Evolutionary conservation across 441 rosid species (phyloP).

Genomic region (Arabidopsis lyrata): DNA sequence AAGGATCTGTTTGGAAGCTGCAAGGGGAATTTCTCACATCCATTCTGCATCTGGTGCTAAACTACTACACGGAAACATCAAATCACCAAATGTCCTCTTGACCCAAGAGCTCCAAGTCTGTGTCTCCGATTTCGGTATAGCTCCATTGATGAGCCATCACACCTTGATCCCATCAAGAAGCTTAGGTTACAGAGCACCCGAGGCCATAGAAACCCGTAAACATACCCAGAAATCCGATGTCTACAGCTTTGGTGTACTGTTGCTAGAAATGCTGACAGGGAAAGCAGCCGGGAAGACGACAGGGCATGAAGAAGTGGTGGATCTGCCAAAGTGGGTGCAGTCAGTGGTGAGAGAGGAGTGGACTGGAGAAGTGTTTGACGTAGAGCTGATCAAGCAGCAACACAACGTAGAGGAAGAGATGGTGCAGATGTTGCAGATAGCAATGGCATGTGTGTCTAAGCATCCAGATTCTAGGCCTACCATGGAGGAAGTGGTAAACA

Average conservation of each 20-base stretch:
- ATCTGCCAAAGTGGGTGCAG: slow-evolving; percentile 83
- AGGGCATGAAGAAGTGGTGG: slow-evolving; percentile 67
- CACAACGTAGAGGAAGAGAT: slow-evolving; percentile 70
- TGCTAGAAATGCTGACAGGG: slow-evolving; percentile 76
- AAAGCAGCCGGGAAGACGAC: slow-evolving; percentile 67
- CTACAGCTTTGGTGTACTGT: slow-evolving; percentile 74
- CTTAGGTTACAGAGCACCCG: slow-evolving; percentile 77
- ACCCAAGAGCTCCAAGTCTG: slow-evolving; percentile 59
- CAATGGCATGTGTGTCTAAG: slow-evolving; percentile 71
- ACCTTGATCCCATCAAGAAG: slow-evolving; percentile 57
- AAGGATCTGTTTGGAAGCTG: slow-evolving; percentile 59
- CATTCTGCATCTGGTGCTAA: slow-evolving; percentile 59
- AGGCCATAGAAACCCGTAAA: slow-evolving; percentile 63
- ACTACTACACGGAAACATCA: slow-evolving; percentile 75
- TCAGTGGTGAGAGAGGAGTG: slow-evolving; percentile 84
- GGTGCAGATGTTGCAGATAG: slow-evolving; percentile 82
- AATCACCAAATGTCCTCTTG: slow-evolving; percentile 72
- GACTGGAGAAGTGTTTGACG: slow-evolving; percentile 84
- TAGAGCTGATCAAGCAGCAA: slow-evolving; percentile 64
- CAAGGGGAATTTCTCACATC: slow-evolving; percentile 58
- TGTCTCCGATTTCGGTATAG: slow-evolving; percentile 71
- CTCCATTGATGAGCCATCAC: slow-evolving; percentile 62
- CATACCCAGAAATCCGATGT: slow-evolving; percentile 64
- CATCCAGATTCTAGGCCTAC: slow-evolving; percentile 68
- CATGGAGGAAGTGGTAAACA: slow-evolving; percentile 65